These are phyloP conservation scores for Balansia obtecta DNA, from an alignment of 2,329 filamentous ascomycete species.

Conservation along the genomic window DNA sequence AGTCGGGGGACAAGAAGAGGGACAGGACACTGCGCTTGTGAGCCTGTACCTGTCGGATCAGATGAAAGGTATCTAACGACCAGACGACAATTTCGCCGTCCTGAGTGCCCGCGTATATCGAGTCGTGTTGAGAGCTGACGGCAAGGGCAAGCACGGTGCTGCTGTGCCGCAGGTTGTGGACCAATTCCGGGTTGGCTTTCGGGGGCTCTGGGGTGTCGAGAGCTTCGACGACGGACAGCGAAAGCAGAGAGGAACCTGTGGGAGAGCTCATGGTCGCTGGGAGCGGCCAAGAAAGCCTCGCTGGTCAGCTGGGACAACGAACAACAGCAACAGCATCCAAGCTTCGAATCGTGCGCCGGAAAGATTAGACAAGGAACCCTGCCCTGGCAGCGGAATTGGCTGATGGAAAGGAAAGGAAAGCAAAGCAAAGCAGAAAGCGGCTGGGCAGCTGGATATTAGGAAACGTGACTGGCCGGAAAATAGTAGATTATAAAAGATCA, in stretches of 20 bases:
- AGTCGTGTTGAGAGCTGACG: slow-evolving; percentile 62
- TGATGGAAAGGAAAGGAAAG: not conserved
- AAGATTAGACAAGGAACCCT: not conserved
- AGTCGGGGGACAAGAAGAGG: slow-evolving; percentile 65
- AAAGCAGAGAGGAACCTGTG: slow-evolving; percentile 2
- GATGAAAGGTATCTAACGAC: slow-evolving; percentile 79
- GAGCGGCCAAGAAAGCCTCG: not conserved
- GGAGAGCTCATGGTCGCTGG: not conserved
- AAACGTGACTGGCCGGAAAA: not conserved
- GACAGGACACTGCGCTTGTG: slow-evolving; percentile 87
- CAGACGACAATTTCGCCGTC: slow-evolving; percentile 88
- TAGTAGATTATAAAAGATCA: no score
- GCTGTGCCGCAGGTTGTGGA: slow-evolving; percentile 64
- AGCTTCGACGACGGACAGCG: slow-evolving; percentile 5
- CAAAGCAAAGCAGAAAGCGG: not conserved
- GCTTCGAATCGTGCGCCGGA: not conserved
- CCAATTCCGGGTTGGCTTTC: slow-evolving; percentile 41
- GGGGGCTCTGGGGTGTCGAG: slow-evolving; percentile 10
- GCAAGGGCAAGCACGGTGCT: slow-evolving; percentile 74
- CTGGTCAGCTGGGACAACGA: not conserved
- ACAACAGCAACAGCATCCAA: not conserved
- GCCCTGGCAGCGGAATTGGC: not conserved
- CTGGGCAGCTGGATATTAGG: not conserved
- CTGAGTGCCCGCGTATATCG: slow-evolving; percentile 85
- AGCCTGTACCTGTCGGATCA: slow-evolving; percentile 66